Percentiles rank a stretch among this genome's conserved stretches.
phyloP scores from a whole-genome alignment of 805 yeast genomes.

The Scheffersomyces amazonensis region DNA sequence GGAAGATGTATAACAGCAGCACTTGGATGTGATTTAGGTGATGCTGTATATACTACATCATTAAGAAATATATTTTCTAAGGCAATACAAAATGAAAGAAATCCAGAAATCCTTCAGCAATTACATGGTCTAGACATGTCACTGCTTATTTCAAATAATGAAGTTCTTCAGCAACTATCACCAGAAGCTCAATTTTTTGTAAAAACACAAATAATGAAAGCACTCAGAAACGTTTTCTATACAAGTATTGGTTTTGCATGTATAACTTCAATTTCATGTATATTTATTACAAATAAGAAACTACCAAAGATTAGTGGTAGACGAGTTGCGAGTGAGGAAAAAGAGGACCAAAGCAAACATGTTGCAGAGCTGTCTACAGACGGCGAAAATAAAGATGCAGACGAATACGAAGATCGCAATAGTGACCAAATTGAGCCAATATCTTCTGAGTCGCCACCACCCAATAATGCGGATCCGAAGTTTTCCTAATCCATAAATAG shows the following conservation, averaged over 20 bases:
- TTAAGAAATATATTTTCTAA: slow-evolving; percentile 6
- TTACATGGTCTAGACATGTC: slow-evolving; percentile 8
- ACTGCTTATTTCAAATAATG: slow-evolving; percentile 4
- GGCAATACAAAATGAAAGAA: slow-evolving; percentile 7
- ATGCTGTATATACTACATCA: slow-evolving; percentile 8
- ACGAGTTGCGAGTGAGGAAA: too few species aligned
- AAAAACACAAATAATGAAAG: slow-evolving; percentile 26
- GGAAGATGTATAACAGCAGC: slow-evolving; percentile 48
- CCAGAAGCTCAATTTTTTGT: slow-evolving; percentile 22
- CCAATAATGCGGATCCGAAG: too few species aligned
- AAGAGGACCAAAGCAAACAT: too few species aligned
- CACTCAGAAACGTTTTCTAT: slow-evolving; percentile 40
- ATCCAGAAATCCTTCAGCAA: slow-evolving; percentile 4
- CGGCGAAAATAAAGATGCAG: too few species aligned
- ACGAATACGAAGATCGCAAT: too few species aligned
- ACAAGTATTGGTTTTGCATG: slow-evolving; percentile 36
- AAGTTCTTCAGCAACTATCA: slow-evolving; percentile 9
- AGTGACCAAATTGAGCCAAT: too few species aligned
- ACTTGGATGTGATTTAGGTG: slow-evolving; percentile 27
- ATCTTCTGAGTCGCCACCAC: too few species aligned
- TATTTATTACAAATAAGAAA: slow-evolving; percentile 39
- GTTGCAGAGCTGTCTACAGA: too few species aligned
- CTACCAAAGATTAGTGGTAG: slow-evolving; percentile 4
- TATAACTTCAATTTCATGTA: slow-evolving; percentile 21
- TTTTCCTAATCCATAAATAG: too few species aligned